Evolutionary conservation across 2,329 filamentous ascomycete species (phyloP), one percentile per base, ranked within the genome.

Genomic region (Fusarium illudens): DNA sequence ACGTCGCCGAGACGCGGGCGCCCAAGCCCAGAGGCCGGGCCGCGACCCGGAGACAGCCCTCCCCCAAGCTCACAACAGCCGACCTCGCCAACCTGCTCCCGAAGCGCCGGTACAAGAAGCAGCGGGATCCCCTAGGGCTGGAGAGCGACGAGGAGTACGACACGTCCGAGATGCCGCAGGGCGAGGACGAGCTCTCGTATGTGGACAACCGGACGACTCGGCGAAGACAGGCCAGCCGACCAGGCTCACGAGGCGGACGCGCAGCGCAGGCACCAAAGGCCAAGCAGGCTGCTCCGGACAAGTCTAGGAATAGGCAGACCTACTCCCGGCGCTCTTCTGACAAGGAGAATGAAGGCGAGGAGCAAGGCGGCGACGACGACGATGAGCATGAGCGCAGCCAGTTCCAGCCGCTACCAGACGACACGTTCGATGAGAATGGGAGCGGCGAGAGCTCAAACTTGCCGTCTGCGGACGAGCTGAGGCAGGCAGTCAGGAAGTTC

Each of bases 401-500:
- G 49, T 79, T 85, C 53, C 79, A 76, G 20, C 83, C 82, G 20
- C 75, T 80, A 25, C 80, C 80, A 4, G 84, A 86, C 34, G 80
- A 85, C 52, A 82, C 80, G 0, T 80, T 83, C 6, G 22, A 46
- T 71, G 80, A 78, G 15, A 66, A 64, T 12, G 75, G 56, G 29
- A 66, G 62, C 34, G 62, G 77, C 51, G 76, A 72, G 78, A 79
- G 68, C 72, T 78, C 73, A 70, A 77, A 68, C 36, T 80, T 73
- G 74, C 75, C 79, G 7, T 74, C 84, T 49, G 79, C 84, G 22
- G 77, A 84, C 39, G 87, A 89, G 80, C 79, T 92, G 64, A 86
- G 86, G 77, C 80, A 83, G 51, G 86, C 87, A 37, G 82, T 82
- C 10, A 84, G 81, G 74, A 91, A 91, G 77, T 92, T 92, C 71